phyloP scores from a whole-genome alignment of 768 basidiomycete species.

The Amanita fuliginea region DNA sequence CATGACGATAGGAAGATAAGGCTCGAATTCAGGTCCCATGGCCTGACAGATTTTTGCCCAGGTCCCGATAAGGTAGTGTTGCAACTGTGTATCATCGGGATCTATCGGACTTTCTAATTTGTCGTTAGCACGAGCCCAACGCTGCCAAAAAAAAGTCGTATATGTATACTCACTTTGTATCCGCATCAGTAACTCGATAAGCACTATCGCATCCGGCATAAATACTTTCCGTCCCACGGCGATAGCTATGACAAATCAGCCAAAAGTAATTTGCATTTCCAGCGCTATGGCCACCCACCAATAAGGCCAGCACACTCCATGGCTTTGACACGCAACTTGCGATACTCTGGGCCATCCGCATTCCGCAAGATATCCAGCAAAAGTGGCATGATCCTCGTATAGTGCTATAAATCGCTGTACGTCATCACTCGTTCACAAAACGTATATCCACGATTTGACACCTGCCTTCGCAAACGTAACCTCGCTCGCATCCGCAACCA shows the following conservation, averaged over 20 bases:
- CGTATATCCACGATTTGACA: not conserved
- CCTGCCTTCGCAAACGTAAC: constrained; percentile 60
- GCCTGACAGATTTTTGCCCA: constrained; percentile 89
- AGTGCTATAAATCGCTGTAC: constrained; percentile 36
- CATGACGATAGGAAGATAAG: constrained; percentile 79
- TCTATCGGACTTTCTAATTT: constrained; percentile 54
- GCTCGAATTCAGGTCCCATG: constrained; percentile 75
- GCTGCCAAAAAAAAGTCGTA: not conserved
- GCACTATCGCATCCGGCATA: constrained; percentile 56
- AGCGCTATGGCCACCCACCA: constrained; percentile 33
- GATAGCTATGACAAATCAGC: constrained; percentile 39
- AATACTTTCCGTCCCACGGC: constrained; percentile 80
- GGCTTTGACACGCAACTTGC: constrained; percentile 65
- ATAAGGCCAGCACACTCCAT: constrained; percentile 89
- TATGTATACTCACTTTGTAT: constrained; percentile 53
- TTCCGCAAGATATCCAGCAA: constrained; percentile 66
- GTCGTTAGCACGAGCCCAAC: not conserved
- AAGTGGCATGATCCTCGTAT: constrained; percentile 71
- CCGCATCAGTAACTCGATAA: constrained; percentile 62
- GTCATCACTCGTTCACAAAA: not conserved
- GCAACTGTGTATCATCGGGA: constrained; percentile 58
- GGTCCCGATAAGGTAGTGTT: constrained; percentile 72
- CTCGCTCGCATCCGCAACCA: constrained; percentile 84
- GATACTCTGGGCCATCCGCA: constrained; percentile 55
- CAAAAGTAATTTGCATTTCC: not conserved